A percentile compares a stretch with the other conserved stretches of the same genome.
These are phyloP conservation scores for Aegilops sharonensis DNA, from an alignment of 176 grass and related monocot species.

Conservation along the genomic window DNA sequence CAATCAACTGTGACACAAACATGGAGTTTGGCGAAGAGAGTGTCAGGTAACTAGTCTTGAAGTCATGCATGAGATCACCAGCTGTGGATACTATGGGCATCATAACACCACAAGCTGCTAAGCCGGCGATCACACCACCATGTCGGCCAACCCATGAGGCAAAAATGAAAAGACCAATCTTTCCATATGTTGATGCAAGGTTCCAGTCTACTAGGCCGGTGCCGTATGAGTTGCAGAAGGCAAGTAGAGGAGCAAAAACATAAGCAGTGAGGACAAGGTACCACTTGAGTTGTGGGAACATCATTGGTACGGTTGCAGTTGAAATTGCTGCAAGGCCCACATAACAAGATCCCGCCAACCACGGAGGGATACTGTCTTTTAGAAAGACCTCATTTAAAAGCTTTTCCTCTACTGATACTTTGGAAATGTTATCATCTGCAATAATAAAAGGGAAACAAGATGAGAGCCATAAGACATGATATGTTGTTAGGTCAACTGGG, in stretches of 20 bases:
- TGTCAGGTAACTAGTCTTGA: conserved; percentile 83
- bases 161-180: conserved; percentile 72
- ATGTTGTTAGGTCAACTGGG: too few relatives aligned
- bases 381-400: conserved; percentile 48
- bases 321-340: conserved; percentile 49
- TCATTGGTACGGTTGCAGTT: conserved; percentile 47
- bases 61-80: conserved; percentile 89
- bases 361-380: conserved; percentile 60
- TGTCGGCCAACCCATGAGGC: conserved; percentile 71
- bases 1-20: conserved; percentile 83
- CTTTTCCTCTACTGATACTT: conserved; percentile 51
- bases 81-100: conserved; percentile 74
- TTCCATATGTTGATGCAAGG: conserved; percentile 83
- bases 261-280: conserved; percentile 76
- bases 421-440: conserved; percentile 59
- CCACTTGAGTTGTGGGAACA: conserved; percentile 82
- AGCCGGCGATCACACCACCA: conserved; percentile 70
- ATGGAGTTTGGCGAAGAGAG: conserved; percentile 74
- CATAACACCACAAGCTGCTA: conserved; percentile 84
- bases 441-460: conserved; percentile 36
- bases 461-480: background rate
- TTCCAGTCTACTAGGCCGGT: conserved; percentile 87
- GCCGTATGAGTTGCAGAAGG: conserved; percentile 90
- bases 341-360: conserved; percentile 52
- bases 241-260: conserved; percentile 60